These are phyloP conservation scores for Cryptococcus amylolentus DNA, from an alignment of 1,284 basidiomycete species.

Conservation along the genomic window DNA sequence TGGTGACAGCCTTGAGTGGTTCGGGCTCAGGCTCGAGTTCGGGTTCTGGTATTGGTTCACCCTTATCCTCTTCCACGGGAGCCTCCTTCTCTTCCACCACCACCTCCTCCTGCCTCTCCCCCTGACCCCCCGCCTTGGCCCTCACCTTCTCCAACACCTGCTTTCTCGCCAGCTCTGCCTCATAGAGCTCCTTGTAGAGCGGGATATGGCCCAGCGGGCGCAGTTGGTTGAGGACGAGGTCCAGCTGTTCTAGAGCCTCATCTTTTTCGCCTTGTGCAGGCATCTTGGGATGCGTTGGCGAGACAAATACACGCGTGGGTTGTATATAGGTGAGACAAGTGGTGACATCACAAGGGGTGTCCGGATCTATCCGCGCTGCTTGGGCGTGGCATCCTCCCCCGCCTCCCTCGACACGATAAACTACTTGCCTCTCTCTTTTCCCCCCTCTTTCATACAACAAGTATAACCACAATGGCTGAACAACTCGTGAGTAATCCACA, in stretches of 20 bases:
- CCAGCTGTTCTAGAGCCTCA: not conserved
- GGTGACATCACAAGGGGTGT: no score
- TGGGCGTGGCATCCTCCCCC: no score
- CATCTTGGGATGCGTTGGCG: not conserved
- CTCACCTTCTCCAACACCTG: not conserved
- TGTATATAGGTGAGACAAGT: no score
- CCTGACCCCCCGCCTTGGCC: not conserved
- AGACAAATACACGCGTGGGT: not conserved
- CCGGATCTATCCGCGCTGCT: no score
- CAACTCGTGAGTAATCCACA: conserved; percentile 57
- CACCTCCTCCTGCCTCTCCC: no score
- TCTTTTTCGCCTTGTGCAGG: not conserved
- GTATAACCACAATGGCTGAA: conserved; percentile 58
- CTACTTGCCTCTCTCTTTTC: not conserved
- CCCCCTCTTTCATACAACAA: not conserved
- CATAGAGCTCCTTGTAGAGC: not conserved
- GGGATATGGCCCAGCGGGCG: not conserved
- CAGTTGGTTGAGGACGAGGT: not conserved
- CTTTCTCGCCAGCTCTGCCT: not conserved
- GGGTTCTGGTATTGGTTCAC: no score
- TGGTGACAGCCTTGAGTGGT: no score
- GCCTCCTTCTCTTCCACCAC: no score
- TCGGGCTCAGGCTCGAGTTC: no score
- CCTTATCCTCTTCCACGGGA: no score
- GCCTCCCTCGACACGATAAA: no score